Conservation (phyloP, 345 rosid species). For the Cardamine resedifolia region DNA sequence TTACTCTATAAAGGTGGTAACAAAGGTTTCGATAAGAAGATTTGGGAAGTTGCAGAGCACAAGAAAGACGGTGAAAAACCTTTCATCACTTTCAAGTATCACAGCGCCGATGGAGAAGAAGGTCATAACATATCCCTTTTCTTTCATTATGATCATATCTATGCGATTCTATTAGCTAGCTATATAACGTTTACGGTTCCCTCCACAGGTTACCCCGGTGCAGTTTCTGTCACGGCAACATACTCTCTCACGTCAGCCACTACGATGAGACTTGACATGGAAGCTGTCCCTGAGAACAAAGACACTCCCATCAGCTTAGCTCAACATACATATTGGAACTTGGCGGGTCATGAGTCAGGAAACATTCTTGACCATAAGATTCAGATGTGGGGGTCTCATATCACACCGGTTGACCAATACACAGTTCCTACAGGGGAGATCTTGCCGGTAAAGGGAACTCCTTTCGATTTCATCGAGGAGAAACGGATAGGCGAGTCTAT, state of each 20-base stretch:
- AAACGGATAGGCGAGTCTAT: constrained; percentile 65
- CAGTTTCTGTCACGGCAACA: constrained; percentile 69
- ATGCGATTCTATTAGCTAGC: background rate
- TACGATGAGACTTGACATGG: constrained; percentile 88
- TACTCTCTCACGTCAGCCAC: constrained; percentile 70
- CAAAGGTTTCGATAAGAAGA: constrained; percentile 78
- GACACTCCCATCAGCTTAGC: constrained; percentile 86
- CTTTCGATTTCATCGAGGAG: constrained; percentile 77
- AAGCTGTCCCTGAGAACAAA: constrained; percentile 69
- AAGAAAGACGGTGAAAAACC: constrained; percentile 61
- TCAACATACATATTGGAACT: constrained; percentile 98
- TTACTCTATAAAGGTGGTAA: constrained; percentile 60
- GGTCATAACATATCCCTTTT: constrained; percentile 42
- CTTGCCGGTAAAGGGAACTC: constrained; percentile 69
- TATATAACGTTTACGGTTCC: background rate
- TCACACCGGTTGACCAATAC: constrained; percentile 82
- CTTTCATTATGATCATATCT: background rate
- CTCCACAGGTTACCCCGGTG: constrained; percentile 78
- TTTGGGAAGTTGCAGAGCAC: constrained; percentile 72
- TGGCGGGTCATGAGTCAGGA: constrained; percentile 80
- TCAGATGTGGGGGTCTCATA: constrained; percentile 77
- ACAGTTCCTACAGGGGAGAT: constrained; percentile 85
- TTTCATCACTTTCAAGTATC: constrained; percentile 71
- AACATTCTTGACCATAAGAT: constrained; percentile 64
- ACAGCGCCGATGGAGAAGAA: constrained; percentile 79